Percentiles rank a stretch among this genome's conserved stretches.
Conservation (phyloP, 2,329 filamentous ascomycete genomes). For the Venturia asperata region DNA sequence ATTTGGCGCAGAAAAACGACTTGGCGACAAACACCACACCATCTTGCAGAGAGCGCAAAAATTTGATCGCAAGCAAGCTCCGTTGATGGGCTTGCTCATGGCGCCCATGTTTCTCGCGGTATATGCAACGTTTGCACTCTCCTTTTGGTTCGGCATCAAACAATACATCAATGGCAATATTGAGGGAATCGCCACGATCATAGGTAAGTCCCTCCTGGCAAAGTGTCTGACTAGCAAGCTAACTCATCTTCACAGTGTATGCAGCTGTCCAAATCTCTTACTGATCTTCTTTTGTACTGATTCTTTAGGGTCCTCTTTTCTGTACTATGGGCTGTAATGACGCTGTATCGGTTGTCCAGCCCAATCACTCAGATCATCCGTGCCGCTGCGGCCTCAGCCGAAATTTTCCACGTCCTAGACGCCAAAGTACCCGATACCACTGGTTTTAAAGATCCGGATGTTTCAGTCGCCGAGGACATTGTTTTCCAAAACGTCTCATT, state of each 20-base stretch:
- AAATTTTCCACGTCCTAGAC: constrained; percentile 33
- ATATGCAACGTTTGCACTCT: constrained; percentile 33
- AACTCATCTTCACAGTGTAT: background rate
- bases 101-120: constrained; percentile 31
- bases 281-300: background rate
- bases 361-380: constrained; percentile 32
- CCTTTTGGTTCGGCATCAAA: constrained; percentile 36
- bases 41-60: constrained; percentile 27
- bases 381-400: constrained; percentile 31
- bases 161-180: constrained; percentile 31
- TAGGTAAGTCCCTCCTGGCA: constrained; percentile 16
- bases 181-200: constrained; percentile 28
- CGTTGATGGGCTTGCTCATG: constrained; percentile 31
- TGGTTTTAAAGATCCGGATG: constrained; percentile 22
- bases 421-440: constrained; percentile 21
- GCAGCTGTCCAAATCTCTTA: background rate
- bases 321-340: constrained; percentile 32
- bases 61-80: constrained; percentile 28
- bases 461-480: constrained; percentile 29
- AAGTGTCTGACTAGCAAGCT: background rate
- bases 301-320: constrained; percentile 32
- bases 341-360: constrained; percentile 27
- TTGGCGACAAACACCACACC: constrained; percentile 28
- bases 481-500: constrained; percentile 36
- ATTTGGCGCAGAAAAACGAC: constrained; percentile 32